Percentiles rank a stretch among this genome's conserved stretches.
Evolutionary conservation across 2,329 filamentous ascomycete genomes (phyloP).

Genomic region (Aureobasidium sp.): DNA sequence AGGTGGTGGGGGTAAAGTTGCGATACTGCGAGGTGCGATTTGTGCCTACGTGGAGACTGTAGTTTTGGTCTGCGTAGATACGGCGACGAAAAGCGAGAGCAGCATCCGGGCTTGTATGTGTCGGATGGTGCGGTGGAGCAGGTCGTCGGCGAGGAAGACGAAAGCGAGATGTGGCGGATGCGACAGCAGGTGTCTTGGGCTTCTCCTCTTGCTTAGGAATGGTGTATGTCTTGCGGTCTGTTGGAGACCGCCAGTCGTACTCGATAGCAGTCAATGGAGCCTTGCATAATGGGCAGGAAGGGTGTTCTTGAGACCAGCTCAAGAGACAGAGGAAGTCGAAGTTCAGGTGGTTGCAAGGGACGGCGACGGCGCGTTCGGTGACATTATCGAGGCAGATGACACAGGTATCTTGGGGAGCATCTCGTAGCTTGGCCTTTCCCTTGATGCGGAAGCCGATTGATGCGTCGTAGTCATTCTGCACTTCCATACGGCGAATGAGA

Average conservation of each 20-base stretch:
- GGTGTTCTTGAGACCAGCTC: slow-evolving; percentile 69
- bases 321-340: slow-evolving; percentile 83
- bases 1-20: slow-evolving; percentile 61
- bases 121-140: not conserved
- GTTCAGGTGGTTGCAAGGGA: slow-evolving; percentile 70
- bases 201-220: slow-evolving; percentile 32
- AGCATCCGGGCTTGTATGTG: slow-evolving; percentile 18
- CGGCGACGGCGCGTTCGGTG: slow-evolving; percentile 62
- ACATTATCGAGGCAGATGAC: slow-evolving; percentile 81
- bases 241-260: slow-evolving; percentile 52
- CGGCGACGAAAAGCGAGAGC: slow-evolving; percentile 57
- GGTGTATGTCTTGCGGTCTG: slow-evolving; percentile 53
- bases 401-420: slow-evolving; percentile 48
- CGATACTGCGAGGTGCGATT: slow-evolving; percentile 71
- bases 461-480: slow-evolving; percentile 9
- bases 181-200: slow-evolving; percentile 10
- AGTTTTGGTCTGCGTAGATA: slow-evolving; percentile 66
- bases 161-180: not conserved
- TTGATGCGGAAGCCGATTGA: slow-evolving; percentile 24
- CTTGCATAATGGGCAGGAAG: slow-evolving; percentile 71
- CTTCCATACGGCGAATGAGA: slow-evolving; percentile 1
- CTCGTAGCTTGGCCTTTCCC: slow-evolving; percentile 20
- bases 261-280: slow-evolving; percentile 52
- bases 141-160: not conserved
- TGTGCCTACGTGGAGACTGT: slow-evolving; percentile 74